Evolutionary conservation across 2,329 filamentous ascomycete species (phyloP).

Genomic region (Leptographium procerum): DNA sequence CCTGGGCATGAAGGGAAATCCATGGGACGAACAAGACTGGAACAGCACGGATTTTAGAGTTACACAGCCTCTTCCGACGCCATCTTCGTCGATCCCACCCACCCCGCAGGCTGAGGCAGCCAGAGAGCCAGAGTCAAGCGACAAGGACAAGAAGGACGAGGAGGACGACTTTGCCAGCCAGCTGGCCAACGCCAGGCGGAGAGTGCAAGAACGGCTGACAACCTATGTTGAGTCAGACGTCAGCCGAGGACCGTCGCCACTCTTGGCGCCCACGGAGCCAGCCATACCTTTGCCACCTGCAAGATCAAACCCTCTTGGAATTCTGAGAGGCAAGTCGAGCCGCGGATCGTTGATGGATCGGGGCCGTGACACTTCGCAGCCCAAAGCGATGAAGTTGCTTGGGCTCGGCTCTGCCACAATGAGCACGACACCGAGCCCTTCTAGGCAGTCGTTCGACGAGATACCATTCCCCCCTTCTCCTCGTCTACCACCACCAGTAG

Average conservation of each 20-base stretch:
- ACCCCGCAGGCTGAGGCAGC: neutral
- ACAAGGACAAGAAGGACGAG: conserved; percentile 35
- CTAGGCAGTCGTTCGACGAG: conserved; percentile 26
- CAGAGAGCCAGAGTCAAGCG: conserved; percentile 5
- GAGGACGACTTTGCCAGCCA: conserved; percentile 63
- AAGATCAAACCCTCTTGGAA: conserved; percentile 48
- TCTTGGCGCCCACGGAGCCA: conserved; percentile 23
- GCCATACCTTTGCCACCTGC: conserved; percentile 21
- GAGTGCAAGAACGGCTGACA: conserved; percentile 62
- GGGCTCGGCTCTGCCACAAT: conserved; percentile 37
- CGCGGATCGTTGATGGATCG: conserved; percentile 49
- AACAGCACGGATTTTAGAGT: neutral
- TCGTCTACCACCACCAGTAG: neutral
- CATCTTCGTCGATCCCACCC: neutral
- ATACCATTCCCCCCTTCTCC: neutral
- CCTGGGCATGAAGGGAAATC: conserved; percentile 25
- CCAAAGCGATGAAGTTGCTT: conserved; percentile 51
- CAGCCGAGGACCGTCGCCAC: conserved; percentile 31
- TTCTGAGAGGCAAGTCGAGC: conserved; percentile 57
- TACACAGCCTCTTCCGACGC: neutral
- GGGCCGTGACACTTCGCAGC: conserved; percentile 26
- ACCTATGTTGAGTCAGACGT: conserved; percentile 55
- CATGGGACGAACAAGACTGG: conserved; percentile 29
- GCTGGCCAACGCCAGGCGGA: conserved; percentile 56
- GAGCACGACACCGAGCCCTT: conserved; percentile 27